Evolutionary conservation across 306 rosid genomes (phyloP).

Genomic region (Prinsepia uniflora): DNA sequence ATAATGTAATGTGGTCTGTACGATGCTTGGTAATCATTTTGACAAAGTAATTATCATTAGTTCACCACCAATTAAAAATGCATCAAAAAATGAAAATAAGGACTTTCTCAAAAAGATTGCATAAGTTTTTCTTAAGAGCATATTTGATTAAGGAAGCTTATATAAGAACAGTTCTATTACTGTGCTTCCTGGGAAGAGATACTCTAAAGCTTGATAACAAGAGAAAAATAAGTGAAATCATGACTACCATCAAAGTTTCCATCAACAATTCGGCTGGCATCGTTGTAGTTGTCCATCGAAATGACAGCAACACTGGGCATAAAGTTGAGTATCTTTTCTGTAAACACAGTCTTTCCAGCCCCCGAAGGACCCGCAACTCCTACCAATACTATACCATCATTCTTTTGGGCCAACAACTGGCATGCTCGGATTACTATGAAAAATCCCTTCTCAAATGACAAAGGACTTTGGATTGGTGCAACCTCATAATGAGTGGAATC

Average conservation of each 20-base stretch:
- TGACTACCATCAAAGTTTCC: conserved; percentile 91
- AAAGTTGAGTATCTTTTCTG: conserved; percentile 85
- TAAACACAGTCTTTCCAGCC: conserved; percentile 92
- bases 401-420: conserved; percentile 81
- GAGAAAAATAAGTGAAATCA: conserved; percentile 20
- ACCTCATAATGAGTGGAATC: conserved; percentile 63
- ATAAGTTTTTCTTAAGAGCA: not conserved
- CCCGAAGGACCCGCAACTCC: conserved; percentile 99
- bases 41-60: not conserved
- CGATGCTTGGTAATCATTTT: not conserved
- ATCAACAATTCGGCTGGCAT: conserved; percentile 93
- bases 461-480: conserved; percentile 58
- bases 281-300: conserved; percentile 96
- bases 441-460: conserved; percentile 97
- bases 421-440: conserved; percentile 88
- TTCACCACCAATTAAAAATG: not conserved
- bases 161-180: conserved; percentile 4
- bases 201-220: conserved; percentile 22
- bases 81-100: not conserved
- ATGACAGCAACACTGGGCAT: conserved; percentile 97
- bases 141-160: not conserved
- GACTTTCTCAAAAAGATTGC: conserved; percentile 1
- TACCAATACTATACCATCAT: conserved; percentile 82
- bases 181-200: conserved; percentile 8
- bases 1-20: conserved; percentile 10